Conservation (phyloP, 768 basidiomycete genomes). For the Floccularia luteovirens region DNA sequence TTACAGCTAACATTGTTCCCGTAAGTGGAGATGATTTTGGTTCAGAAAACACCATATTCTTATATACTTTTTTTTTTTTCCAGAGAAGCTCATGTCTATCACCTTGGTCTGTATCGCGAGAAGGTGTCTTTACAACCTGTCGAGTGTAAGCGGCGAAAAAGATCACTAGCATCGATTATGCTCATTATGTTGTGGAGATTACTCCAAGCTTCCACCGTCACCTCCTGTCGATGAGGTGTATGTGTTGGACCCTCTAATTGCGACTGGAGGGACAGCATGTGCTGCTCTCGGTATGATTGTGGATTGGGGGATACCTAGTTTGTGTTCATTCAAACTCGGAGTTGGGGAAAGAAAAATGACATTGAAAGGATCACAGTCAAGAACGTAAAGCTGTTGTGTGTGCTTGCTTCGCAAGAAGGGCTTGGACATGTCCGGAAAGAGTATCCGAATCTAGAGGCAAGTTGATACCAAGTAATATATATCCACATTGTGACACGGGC, state of each 20-base stretch:
- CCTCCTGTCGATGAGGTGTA: conserved; percentile 80
- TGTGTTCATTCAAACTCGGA: conserved; percentile 4
- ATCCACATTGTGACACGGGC: conserved; percentile 1
- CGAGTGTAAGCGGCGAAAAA: conserved; percentile 78
- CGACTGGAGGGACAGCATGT: conserved; percentile 87
- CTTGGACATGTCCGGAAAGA: conserved; percentile 53
- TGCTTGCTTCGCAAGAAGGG: conserved; percentile 76
- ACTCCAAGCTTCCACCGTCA: conserved; percentile 77
- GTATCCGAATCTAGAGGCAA: conserved; percentile 78
- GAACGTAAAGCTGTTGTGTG: conserved; percentile 74
- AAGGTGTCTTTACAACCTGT: conserved; percentile 85
- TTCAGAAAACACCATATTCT: not conserved
- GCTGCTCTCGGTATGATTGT: conserved; percentile 83
- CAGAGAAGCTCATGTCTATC: conserved; percentile 80
- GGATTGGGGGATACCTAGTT: conserved; percentile 77
- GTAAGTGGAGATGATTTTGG: too few species aligned
- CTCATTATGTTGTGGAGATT: too few species aligned
- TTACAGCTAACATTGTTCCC: conserved; percentile 70
- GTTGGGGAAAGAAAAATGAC: too few species aligned
- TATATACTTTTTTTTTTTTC: conserved; percentile 1
- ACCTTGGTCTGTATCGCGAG: conserved; percentile 85
- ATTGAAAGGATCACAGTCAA: too few species aligned
- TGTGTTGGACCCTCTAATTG: conserved; percentile 87
- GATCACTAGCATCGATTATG: too few species aligned
- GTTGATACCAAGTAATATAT: conserved; percentile 7